Percentiles rank a stretch among this genome's conserved stretches.
Evolutionary conservation across 2,329 filamentous ascomycete genomes (phyloP).

Genomic region (Tolypocladium tropicale): DNA sequence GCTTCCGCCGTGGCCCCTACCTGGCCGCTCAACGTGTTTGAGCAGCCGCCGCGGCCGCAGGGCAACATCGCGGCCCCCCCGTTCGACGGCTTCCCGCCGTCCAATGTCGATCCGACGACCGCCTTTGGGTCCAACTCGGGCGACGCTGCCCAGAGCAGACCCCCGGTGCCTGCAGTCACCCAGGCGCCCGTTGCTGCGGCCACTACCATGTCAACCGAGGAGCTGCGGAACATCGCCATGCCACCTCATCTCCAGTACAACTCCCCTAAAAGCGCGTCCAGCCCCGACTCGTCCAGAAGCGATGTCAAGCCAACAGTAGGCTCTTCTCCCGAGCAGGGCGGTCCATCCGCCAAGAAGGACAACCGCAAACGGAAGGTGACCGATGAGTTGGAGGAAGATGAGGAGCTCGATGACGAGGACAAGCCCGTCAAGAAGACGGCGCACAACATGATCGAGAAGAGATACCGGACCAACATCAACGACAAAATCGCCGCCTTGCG

Average conservation of each 20-base stretch:
- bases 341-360: conserved; percentile 30
- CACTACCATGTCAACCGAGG: conserved; percentile 43
- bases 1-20: conserved; percentile 21
- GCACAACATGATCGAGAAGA: conserved; percentile 97
- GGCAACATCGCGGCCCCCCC: conserved; percentile 17
- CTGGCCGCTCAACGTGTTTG: conserved; percentile 24
- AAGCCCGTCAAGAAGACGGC: conserved; percentile 74
- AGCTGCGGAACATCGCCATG: conserved; percentile 54
- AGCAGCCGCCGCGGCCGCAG: conserved; percentile 16
- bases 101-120: conserved; percentile 24
- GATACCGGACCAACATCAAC: conserved; percentile 91
- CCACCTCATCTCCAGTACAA: conserved; percentile 51
- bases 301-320: conserved; percentile 33
- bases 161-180: conserved; percentile 17
- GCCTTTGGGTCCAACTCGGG: conserved; percentile 16
- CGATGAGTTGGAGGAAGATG: conserved; percentile 38
- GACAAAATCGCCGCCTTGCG: conserved; percentile 91
- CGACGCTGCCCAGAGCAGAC: conserved; percentile 13
- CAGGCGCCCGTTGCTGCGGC: conserved; percentile 9
- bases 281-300: conserved; percentile 44
- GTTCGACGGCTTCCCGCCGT: conserved; percentile 17
- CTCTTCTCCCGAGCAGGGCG: conserved; percentile 49
- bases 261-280: conserved; percentile 46
- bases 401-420: conserved; percentile 47
- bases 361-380: conserved; percentile 62